These are phyloP conservation scores for Diphasiastrum complanatum DNA, from an alignment of 83 land plant species.

Conservation along the genomic window DNA sequence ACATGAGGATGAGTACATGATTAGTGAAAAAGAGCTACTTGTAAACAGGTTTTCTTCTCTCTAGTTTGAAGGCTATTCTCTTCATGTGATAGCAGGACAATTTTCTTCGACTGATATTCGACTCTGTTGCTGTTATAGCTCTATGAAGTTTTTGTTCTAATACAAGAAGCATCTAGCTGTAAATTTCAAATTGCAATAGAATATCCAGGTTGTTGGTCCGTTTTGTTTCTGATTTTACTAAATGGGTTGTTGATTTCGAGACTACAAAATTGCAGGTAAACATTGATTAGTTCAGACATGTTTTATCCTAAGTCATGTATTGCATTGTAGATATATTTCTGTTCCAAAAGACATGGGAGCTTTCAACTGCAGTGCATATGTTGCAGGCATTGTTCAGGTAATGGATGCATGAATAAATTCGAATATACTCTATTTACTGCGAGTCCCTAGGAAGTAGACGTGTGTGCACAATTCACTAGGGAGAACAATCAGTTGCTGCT, in stretches of 20 bases:
- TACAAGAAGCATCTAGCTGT: background rate
- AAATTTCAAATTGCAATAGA: no score
- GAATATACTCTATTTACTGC: background rate
- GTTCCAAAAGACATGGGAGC: slow-evolving; percentile 97
- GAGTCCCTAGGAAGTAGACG: background rate
- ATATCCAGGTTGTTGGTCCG: background rate
- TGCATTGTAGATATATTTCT: slow-evolving; percentile 65
- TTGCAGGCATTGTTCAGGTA: slow-evolving; percentile 98
- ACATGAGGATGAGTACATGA: slow-evolving; percentile 99
- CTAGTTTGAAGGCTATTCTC: background rate
- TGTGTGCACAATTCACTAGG: no score
- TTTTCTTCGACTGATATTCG: no score
- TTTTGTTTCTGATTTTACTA: background rate
- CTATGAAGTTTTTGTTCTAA: no score
- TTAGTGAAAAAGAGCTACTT: slow-evolving; percentile 94
- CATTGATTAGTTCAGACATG: background rate
- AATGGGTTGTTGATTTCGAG: background rate
- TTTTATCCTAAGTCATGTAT: slow-evolving; percentile 4
- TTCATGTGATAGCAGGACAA: no score
- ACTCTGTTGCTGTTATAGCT: no score
- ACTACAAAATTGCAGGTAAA: no score
- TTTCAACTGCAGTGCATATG: slow-evolving; percentile 95
- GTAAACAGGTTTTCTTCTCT: slow-evolving; percentile 57
- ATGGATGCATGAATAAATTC: background rate
- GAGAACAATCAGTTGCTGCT: no score